Conservation (phyloP, 139 green algal genomes). For the Chlamydomonas schloesseri region DNA sequence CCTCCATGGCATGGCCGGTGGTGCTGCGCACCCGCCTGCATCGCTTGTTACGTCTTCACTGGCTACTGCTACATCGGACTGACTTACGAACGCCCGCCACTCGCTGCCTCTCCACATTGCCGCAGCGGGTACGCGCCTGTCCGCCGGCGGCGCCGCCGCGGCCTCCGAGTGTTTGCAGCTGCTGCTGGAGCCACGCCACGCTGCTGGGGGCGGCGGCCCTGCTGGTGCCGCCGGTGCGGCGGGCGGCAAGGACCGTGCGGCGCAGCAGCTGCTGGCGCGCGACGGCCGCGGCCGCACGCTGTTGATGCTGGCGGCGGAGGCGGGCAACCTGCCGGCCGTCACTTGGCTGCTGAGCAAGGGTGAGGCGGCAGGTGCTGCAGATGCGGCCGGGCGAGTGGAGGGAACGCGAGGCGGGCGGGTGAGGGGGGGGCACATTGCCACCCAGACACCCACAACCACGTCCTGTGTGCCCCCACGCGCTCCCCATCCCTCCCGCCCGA, state of each 20-base stretch:
- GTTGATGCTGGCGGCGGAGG: conserved; percentile 17
- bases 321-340: background rate
- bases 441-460: background rate
- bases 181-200: background rate
- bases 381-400: background rate
- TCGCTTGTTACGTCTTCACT: too few relatives aligned
- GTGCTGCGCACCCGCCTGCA: too few relatives aligned
- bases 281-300: conserved; percentile 3
- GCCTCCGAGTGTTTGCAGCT: background rate
- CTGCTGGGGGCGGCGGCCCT: too few relatives aligned
- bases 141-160: background rate
- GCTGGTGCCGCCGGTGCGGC: too few relatives aligned
- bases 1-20: too few relatives aligned
- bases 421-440: too few relatives aligned
- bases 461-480: background rate
- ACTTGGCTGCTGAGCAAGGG: background rate
- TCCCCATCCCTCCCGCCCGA: background rate
- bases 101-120: background rate
- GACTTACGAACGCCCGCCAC: too few relatives aligned
- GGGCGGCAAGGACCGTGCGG: too few relatives aligned
- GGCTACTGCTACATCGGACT: too few relatives aligned
- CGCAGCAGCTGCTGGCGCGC: background rate
- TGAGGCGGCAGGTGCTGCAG: background rate
- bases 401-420: background rate
- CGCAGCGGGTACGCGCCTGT: background rate